Conservation (phyloP, 179 eudicot genomes). For the Beta corolliflora region DNA sequence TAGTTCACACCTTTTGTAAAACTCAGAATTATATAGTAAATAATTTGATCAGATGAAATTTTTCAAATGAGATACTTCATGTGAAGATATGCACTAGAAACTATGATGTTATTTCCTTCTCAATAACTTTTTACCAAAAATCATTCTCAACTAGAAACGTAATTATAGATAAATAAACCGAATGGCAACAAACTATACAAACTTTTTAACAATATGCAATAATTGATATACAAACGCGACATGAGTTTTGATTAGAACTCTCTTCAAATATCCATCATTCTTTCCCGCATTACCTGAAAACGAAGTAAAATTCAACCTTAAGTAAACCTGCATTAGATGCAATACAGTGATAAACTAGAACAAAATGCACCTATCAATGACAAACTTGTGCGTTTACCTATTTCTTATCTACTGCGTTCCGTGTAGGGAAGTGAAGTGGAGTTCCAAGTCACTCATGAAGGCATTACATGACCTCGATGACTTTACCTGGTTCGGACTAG, state of each 20-base stretch:
- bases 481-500: slow-evolving; percentile 50
- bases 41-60: too few species aligned
- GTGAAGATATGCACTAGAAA: too few species aligned
- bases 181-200: not conserved
- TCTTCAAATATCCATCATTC: not conserved
- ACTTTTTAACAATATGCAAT: not conserved
- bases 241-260: not conserved
- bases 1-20: too few species aligned
- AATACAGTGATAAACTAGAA: not conserved
- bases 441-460: not conserved
- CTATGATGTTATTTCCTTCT: too few species aligned
- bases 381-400: not conserved
- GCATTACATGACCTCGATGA: not conserved
- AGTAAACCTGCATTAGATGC: not conserved
- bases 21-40: too few species aligned
- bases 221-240: not conserved
- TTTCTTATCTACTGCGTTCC: not conserved
- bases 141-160: not conserved
- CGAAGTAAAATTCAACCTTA: not conserved
- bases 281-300: not conserved
- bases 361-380: not conserved
- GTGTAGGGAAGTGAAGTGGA: not conserved
- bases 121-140: too few species aligned
- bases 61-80: too few species aligned
- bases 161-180: not conserved